A percentile compares a stretch with the other conserved stretches of the same genome.
These are phyloP conservation scores for Acmispon strigosus DNA, from an alignment of 306 rosid genomes.

Conservation along the genomic window DNA sequence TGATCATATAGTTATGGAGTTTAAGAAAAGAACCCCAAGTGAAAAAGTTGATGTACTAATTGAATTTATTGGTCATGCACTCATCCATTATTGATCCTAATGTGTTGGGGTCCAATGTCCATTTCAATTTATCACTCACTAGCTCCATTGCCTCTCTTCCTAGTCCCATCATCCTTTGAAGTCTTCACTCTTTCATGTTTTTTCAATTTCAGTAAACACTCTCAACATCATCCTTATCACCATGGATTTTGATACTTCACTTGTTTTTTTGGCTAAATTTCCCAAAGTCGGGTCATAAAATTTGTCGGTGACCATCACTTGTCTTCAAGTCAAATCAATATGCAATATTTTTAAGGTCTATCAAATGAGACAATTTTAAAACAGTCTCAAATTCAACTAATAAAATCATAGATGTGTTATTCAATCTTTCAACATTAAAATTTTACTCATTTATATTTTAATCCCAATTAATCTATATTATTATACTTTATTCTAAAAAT, in stretches of 20 bases:
- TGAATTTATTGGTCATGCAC: background rate
- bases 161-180: conserved; percentile 5
- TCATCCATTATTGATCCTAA: background rate
- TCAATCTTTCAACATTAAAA: too few species aligned
- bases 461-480: too few species aligned
- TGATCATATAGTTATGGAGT: too few species aligned
- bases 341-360: too few species aligned
- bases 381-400: too few species aligned
- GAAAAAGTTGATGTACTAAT: background rate
- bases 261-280: background rate
- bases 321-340: background rate
- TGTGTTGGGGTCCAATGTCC: conserved; percentile 10
- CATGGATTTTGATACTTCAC: background rate
- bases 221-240: background rate
- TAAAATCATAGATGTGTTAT: too few species aligned
- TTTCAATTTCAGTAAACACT: background rate
- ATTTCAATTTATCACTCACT: background rate
- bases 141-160: background rate
- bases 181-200: background rate
- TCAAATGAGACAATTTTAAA: too few species aligned
- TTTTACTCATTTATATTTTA: too few species aligned
- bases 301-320: background rate
- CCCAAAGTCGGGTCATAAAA: background rate
- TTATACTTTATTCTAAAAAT: too few species aligned
- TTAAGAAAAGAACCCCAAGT: too few species aligned